Evolutionary conservation across 495 filamentous ascomycete genomes (phyloP), one percentile per base, ranked within the genome.

Genomic region (Penicillium macrosclerotiorum): DNA sequence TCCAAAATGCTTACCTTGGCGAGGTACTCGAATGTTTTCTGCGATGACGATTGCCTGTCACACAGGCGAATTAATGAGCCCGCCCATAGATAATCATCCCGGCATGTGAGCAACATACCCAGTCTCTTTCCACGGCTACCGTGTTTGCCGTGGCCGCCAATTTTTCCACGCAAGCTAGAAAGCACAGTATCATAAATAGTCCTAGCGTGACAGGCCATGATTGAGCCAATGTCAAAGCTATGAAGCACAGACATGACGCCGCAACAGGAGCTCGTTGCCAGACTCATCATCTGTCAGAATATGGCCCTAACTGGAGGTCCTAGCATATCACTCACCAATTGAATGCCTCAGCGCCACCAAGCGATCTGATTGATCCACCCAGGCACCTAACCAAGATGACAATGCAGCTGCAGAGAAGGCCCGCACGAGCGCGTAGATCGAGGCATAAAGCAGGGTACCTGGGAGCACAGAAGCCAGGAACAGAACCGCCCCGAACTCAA

Each of bases 111-210:
- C n/a, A 8, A 45, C 59, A 42, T 49, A 84, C 76, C 83, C 84
- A 88, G 49, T 88, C 84, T 49, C 77, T 63, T 60, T 86, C 83
- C 7, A 87, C 77, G 1, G 83, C 69, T 1, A 88, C 69, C 8
- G 78, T 69, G 55, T 86, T 88, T 38, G 75, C 64, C 8, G 70
- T 55, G 1, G 75, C 63, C 20, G 63, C 59, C 26, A 83, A 48
- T 50, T 82, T 83, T 55, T 85, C 82, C 4, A 82, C 43, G 37
- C 79, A 79, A 4, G 78, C 80, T 4, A 84, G 59, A 2, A 76
- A 17, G 2, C 73, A 61, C 9, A 78, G 63, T 1, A 67, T 34
- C 5, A 59, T 52, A 47, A 82, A 80, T 4, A 76, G 19, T 9
- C 58, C 11, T 25, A 55, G 52, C 40, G 66, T 66, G 1, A 54